Evolutionary conservation across 2,329 filamentous ascomycete species (phyloP).

Genomic region (Alternaria sp.): DNA sequence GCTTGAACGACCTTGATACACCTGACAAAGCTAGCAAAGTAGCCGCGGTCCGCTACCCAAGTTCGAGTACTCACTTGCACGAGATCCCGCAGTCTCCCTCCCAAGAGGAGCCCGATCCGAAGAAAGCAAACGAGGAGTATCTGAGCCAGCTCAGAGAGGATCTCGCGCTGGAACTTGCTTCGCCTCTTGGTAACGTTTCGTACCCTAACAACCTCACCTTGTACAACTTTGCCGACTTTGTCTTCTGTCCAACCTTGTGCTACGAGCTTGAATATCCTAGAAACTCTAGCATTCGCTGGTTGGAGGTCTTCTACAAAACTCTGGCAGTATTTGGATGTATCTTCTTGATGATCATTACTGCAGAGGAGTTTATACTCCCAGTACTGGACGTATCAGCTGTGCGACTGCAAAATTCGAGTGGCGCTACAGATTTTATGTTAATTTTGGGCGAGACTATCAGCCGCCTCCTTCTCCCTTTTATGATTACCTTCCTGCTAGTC

Average conservation of each 20-base stretch:
- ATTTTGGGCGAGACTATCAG: constrained; percentile 90
- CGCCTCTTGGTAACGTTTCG: constrained; percentile 85
- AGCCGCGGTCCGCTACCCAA: constrained; percentile 78
- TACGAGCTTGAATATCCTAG: constrained; percentile 98
- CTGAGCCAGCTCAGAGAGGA: constrained; percentile 79
- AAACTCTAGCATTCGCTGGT: constrained; percentile 76
- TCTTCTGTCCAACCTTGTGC: constrained; percentile 93
- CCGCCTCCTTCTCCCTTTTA: constrained; percentile 93
- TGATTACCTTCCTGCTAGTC: constrained; percentile 92
- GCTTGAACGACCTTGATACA: constrained; percentile 79
- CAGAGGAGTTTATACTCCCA: constrained; percentile 94
- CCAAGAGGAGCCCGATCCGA: constrained; percentile 54
- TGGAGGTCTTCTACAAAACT: constrained; percentile 82
- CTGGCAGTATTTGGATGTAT: constrained; percentile 94
- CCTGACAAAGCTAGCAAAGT: constrained; percentile 74
- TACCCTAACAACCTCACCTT: constrained; percentile 89
- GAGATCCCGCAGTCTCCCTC: constrained; percentile 59
- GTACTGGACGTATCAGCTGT: constrained; percentile 78
- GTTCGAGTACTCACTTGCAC: constrained; percentile 58
- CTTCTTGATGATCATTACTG: constrained; percentile 88
- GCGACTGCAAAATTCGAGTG: constrained; percentile 59
- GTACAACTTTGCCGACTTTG: constrained; percentile 82
- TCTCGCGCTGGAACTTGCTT: constrained; percentile 88
- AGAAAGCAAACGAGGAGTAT: constrained; percentile 45
- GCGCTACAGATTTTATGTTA: constrained; percentile 72